Evolutionary conservation across 768 basidiomycete species (phyloP).

Genomic region (Lactarius sp.): DNA sequence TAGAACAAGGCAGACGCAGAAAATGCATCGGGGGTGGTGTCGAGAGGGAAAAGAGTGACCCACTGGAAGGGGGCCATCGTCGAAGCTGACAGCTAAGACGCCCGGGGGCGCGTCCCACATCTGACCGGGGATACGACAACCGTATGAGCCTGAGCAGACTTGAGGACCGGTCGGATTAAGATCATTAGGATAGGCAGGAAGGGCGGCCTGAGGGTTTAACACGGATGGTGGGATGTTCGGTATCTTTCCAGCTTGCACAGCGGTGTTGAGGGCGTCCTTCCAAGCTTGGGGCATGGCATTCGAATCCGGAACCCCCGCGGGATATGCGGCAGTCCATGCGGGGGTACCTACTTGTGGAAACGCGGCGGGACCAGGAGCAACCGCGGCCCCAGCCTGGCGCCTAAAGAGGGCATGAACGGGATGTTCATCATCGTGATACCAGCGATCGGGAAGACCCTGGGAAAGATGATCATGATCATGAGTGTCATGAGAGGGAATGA

Average conservation of each 20-base stretch:
- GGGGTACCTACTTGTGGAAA: conserved; percentile 27
- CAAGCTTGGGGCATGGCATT: conserved; percentile 37
- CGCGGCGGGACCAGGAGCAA: not conserved
- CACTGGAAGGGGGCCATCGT: conserved; percentile 36
- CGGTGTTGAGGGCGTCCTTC: conserved; percentile 37
- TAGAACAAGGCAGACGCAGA: not conserved
- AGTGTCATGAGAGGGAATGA: conserved; percentile 8
- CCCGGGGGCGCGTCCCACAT: conserved; percentile 40
- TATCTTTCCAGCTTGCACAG: conserved; percentile 35
- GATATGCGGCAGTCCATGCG: conserved; percentile 35
- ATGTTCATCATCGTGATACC: conserved; percentile 30
- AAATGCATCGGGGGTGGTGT: not conserved
- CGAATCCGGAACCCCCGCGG: conserved; percentile 30
- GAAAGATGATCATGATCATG: conserved; percentile 3
- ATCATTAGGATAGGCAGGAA: conserved; percentile 24
- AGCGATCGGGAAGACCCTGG: conserved; percentile 24
- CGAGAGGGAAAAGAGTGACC: not conserved
- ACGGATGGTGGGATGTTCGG: conserved; percentile 34
- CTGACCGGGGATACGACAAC: conserved; percentile 32
- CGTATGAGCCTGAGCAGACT: conserved; percentile 37
- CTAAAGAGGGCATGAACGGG: conserved; percentile 29
- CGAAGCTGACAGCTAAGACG: conserved; percentile 34
- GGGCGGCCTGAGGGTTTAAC: conserved; percentile 27
- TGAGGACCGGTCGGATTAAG: conserved; percentile 26
- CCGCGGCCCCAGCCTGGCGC: conserved; percentile 18